A percentile compares a stretch with the other conserved stretches of the same genome.
phyloP scores from a whole-genome alignment of 345 rosid genomes.

The Euclidium syriacum region DNA sequence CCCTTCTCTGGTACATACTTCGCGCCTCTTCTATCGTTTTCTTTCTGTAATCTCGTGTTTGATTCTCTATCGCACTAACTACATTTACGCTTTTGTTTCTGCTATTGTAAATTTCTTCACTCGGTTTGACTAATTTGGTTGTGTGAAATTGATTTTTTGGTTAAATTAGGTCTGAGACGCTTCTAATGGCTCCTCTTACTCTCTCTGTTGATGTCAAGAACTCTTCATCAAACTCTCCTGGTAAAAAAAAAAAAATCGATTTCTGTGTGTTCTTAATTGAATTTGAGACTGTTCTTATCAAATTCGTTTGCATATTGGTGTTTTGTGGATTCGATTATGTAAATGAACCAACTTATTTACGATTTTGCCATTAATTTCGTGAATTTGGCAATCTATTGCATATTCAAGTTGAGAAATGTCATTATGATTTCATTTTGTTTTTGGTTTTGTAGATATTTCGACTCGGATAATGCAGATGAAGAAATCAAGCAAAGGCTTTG shows the following conservation, averaged over 20 bases:
- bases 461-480: constrained; percentile 35
- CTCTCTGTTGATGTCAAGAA: constrained; percentile 30
- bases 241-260: constrained; percentile 12
- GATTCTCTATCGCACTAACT: not conserved
- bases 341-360: too few species aligned
- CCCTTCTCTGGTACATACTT: not conserved
- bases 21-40: not conserved
- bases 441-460: constrained; percentile 38
- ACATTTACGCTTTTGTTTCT: not conserved
- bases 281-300: not conserved
- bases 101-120: constrained; percentile 3
- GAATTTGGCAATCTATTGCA: too few species aligned
- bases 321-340: not conserved
- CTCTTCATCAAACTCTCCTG: constrained; percentile 23
- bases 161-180: constrained; percentile 14
- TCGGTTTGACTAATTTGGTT: not conserved
- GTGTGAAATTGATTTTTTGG: constrained; percentile 12
- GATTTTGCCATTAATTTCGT: too few species aligned
- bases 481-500: constrained; percentile 46
- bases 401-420: not conserved
- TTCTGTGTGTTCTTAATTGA: not conserved
- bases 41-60: constrained; percentile 1
- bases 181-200: constrained; percentile 35
- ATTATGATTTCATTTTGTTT: not conserved
- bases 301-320: not conserved